Evolutionary conservation across 371 early-diverging fungal genomes (phyloP).

Genomic region (Chytridiales sp.): DNA sequence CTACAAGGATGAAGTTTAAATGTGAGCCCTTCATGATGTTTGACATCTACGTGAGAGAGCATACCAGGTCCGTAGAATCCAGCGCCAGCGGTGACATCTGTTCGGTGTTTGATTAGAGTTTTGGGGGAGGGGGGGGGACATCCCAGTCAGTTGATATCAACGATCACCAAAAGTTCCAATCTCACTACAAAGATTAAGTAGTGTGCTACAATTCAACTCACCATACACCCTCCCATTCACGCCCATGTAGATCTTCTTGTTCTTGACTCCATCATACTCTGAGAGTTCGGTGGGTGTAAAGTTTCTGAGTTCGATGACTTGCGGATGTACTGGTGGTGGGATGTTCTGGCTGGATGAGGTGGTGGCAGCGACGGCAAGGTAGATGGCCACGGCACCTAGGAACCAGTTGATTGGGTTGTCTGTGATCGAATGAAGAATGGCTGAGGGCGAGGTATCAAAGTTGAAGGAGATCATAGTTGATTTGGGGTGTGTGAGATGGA

Average conservation of each 20-base stretch:
- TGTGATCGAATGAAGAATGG: not conserved
- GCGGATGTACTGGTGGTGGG: conserved; percentile 3
- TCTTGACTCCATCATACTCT: conserved; percentile 56
- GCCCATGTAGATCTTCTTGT: conserved; percentile 72
- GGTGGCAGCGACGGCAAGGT: conserved; percentile 17
- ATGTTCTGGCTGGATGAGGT: conserved; percentile 6
- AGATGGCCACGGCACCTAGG: conserved; percentile 19
- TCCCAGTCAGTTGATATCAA: too few relatives aligned
- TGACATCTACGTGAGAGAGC: not conserved
- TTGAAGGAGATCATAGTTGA: not conserved
- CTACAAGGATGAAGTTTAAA: conserved; percentile 38
- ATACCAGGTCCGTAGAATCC: conserved; percentile 91
- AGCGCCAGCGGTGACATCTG: conserved; percentile 79
- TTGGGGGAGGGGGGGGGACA: not conserved
- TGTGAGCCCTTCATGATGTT: not conserved
- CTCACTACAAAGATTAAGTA: not conserved
- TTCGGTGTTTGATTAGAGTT: not conserved
- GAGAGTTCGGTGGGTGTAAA: conserved; percentile 71
- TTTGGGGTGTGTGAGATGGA: not conserved
- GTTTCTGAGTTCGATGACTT: conserved; percentile 57
- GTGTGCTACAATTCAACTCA: not conserved
- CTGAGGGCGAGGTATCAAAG: not conserved
- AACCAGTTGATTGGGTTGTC: conserved; percentile 28
- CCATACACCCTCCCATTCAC: conserved; percentile 81
- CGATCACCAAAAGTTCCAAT: not conserved